Percentiles rank a stretch among this genome's conserved stretches.
Evolutionary conservation across 805 yeast species (phyloP).

Genomic region (Ogataea minuta): DNA sequence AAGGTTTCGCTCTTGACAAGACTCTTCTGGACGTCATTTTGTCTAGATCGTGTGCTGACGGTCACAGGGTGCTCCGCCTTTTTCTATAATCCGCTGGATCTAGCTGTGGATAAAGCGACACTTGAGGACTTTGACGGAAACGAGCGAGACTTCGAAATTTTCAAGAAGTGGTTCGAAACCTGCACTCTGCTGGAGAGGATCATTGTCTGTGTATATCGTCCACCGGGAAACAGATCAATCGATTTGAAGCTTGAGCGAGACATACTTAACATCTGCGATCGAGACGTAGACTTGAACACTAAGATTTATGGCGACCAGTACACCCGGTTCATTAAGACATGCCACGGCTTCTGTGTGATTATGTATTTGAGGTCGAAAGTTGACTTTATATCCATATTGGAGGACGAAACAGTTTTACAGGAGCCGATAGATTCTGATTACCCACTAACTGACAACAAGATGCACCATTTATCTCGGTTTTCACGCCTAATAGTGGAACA

Average conservation of each 20-base stretch:
- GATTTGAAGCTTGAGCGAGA: conserved; percentile 26
- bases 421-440: conserved; percentile 10
- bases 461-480: conserved; percentile 18
- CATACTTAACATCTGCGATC: conserved; percentile 15
- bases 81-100: conserved; percentile 28
- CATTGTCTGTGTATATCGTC: conserved; percentile 26
- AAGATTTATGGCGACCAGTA: conserved; percentile 17
- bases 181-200: conserved; percentile 30
- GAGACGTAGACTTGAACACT: background rate
- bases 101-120: conserved; percentile 26
- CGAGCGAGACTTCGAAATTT: conserved; percentile 25
- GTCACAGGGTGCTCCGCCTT: conserved; percentile 31
- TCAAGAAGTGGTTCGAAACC: conserved; percentile 24
- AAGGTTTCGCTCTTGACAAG: conserved; percentile 26
- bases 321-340: conserved; percentile 18
- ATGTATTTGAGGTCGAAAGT: conserved; percentile 30
- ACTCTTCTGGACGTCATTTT: conserved; percentile 32
- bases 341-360: conserved; percentile 23
- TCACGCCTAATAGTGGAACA: conserved; percentile 17
- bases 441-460: conserved; percentile 24
- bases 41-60: conserved; percentile 30
- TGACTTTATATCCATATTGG: conserved; percentile 30
- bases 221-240: conserved; percentile 29
- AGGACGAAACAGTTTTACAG: conserved; percentile 13
- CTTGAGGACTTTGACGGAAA: conserved; percentile 28